Base-by-base conservation (phyloP, 371 early-diverging fungal genomes). In the Gilbertella persicaria region DNA sequence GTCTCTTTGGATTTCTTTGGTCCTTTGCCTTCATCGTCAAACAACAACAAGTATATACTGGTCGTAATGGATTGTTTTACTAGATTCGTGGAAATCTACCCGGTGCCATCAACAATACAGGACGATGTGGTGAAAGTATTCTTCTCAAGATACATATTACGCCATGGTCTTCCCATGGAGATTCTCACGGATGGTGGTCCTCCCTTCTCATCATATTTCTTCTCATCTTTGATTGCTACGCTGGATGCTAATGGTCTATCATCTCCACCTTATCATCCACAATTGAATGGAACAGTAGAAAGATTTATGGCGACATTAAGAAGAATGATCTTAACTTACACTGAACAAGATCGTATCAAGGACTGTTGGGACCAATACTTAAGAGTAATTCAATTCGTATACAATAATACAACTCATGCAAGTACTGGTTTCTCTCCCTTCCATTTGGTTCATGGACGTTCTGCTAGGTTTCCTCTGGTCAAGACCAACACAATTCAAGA, bases 211-310 rank as follows among this genome's bases (percentile, higher is more conserved):
- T 13, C 21, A 3, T 5, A 0, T 5, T 26, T 50, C 4, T 8
- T 17, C 28, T 20, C 6, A 14, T 3, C 9, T 2, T 8, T 56
- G 8, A 13, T 44, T 5, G 9, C 20, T 0, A 26, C 16, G 7
- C 28, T 53, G 1, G 23, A 9, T 0, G 7, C 37, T 14, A 8
- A 44, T 0, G 25, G 42, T 19, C 2, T 29, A 0, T 42, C 23
- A 25, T 7, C 55, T 17, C 55, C 57, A 21, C 39, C 49, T 3
- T 39, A 50, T n/a, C 50, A 57, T 36, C 45, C 44, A 1, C 21
- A 37, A 5, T 42, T 45, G 0, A 56, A 56, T 56, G 50, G 56
- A 3, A 3, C 37, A 0, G 56, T 56, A 8, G 56, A 56, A 26
- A 12, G 42, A 3, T 49, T 56, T 41, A 49, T 41, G 44, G 20